These are phyloP conservation scores for Cercospora canescens DNA, from an alignment of 2,329 filamentous ascomycete species.

Conservation along the genomic window DNA sequence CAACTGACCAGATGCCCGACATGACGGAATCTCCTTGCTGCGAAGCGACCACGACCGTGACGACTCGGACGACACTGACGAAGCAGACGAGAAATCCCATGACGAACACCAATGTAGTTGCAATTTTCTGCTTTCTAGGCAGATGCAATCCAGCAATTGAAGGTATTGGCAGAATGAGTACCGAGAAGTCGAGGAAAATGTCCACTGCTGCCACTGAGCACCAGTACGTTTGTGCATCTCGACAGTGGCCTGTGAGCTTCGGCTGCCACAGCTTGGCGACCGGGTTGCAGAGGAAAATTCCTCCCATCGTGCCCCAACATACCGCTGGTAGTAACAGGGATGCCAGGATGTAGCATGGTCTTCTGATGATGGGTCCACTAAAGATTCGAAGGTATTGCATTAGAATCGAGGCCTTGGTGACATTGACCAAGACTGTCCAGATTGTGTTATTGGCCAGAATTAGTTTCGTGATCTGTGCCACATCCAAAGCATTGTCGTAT, in stretches of 20 bases:
- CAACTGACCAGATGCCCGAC: constrained; percentile 42
- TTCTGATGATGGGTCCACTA: constrained; percentile 36
- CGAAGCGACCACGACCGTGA: constrained; percentile 25
- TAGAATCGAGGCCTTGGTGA: constrained; percentile 51
- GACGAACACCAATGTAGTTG: constrained; percentile 45
- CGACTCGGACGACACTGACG: constrained; percentile 29
- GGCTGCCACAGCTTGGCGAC: constrained; percentile 45
- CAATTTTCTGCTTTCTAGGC: constrained; percentile 44
- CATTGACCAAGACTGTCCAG: constrained; percentile 37
- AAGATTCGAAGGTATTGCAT: constrained; percentile 52
- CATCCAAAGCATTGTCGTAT: constrained; percentile 21
- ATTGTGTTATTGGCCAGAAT: constrained; percentile 36
- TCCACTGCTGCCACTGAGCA: constrained; percentile 47
- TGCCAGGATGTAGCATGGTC: constrained; percentile 42
- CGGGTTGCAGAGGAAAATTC: constrained; percentile 45
- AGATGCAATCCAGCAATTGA: constrained; percentile 43
- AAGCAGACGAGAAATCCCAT: constrained; percentile 41
- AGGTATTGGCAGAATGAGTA: constrained; percentile 49
- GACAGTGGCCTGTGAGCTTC: constrained; percentile 36
- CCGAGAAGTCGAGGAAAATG: constrained; percentile 46
- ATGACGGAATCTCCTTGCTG: constrained; percentile 27
- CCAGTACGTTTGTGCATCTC: constrained; percentile 44
- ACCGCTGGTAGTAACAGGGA: constrained; percentile 30
- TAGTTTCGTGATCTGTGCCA: constrained; percentile 29
- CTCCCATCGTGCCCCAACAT: constrained; percentile 38